Base-by-base conservation (phyloP, 164 flowering plant genomes). In the Liquidambar formosana region DNA sequence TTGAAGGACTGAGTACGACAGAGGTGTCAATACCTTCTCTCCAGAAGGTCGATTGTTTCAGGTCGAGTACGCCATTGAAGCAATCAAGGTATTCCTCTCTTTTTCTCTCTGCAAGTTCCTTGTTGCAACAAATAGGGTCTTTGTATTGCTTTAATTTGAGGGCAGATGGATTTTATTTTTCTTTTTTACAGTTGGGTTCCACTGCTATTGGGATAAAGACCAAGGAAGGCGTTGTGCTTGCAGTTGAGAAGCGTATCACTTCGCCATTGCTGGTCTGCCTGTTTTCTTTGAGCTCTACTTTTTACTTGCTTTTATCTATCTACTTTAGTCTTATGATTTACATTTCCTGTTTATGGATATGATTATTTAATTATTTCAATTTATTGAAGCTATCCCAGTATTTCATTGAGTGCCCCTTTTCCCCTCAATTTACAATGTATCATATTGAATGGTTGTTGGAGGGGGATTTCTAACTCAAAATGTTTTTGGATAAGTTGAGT, bases 1-100 rank as follows among this genome's bases (percentile, higher is more conserved):
- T 54, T 75, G 46, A 67, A 92, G 97, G 92, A 94, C 97, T 59
- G 99, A 94, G 86, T 94, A 94, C 72, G 99, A 94, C 69, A 88
- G 97, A 83, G 99, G 99, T 14, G 99, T 94, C 48, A 94, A 94
- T 77, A 94, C 99, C 45, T 94, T 94, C 82, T 94, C 99, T 8
- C 99, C 99, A 0, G 99, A 94, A 84, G 99, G 99, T 0, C 66
- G 97, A 58, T 77, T 94, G 82, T 92, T 92, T 82, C 97, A 92
- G 77, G 99, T 94, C 46, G 99, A 94, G 74, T 94, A 94, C 72
- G 99, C 99, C 1, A 94, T 94, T 66, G 99, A 94, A 66, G 99
- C 99, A 47, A 94, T 94, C 77, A 94, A 94, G 97, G 99, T 94
- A 69, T 63, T 23, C 8, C 3, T 56, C 18, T 53, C 26, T 69